Percentiles rank a stretch among this genome's conserved stretches.
Evolutionary conservation across 192 early-diverging fungal species (phyloP).

Genomic region (Backusella circina): DNA sequence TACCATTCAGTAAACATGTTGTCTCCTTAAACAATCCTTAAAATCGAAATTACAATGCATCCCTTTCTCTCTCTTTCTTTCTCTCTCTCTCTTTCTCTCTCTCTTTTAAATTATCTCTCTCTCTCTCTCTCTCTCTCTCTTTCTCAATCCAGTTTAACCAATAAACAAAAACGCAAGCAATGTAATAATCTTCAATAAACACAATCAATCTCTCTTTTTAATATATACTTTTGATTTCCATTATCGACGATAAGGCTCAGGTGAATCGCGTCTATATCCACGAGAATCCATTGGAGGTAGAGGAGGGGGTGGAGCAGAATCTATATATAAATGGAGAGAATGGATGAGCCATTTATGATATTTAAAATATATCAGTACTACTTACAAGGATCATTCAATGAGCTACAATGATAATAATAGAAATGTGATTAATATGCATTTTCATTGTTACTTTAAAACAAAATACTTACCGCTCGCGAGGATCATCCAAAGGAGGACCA

Average conservation of each 20-base stretch:
- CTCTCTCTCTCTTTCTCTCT: not conserved
- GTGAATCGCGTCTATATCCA: conserved; percentile 10
- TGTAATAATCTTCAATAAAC: not conserved
- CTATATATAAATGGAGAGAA: not conserved
- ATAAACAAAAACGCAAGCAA: not conserved
- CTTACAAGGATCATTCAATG: not conserved
- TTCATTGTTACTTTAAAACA: not conserved
- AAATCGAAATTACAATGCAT: not conserved
- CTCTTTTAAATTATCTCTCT: not conserved
- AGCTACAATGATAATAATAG: not conserved
- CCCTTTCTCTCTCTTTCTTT: not conserved
- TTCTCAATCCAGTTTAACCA: not conserved
- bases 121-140: not conserved
- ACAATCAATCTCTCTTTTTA: not conserved
- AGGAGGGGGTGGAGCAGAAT: not conserved
- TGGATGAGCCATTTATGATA: not conserved
- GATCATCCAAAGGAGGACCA: conserved; percentile 5
- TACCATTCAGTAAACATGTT: not conserved
- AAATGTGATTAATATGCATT: not conserved
- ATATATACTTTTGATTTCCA: not conserved
- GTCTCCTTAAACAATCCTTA: not conserved
- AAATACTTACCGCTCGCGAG: conserved; percentile 2
- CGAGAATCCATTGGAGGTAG: conserved; percentile 9
- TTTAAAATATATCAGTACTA: not conserved
- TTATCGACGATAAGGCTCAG: conserved; percentile 12